Percentiles rank a stretch among this genome's conserved stretches.
Conservation (phyloP, 2,329 filamentous ascomycete species). For the Torrubiella hemipterigena region DNA sequence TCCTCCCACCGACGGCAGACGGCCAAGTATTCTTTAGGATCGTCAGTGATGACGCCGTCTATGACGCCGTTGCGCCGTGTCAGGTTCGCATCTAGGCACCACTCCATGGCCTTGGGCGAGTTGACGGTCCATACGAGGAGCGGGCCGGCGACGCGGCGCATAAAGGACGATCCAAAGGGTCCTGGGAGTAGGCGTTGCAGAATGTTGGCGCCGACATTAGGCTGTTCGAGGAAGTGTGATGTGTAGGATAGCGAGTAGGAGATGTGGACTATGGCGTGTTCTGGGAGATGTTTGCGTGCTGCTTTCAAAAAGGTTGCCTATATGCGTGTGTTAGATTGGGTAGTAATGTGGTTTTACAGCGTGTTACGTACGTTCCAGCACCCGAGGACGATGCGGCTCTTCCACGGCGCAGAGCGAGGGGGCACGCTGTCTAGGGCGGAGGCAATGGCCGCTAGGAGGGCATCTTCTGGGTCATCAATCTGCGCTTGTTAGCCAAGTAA, state of each 20-base stretch:
- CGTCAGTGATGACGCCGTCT: constrained; percentile 79
- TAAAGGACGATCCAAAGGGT: constrained; percentile 53
- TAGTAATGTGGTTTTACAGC: constrained; percentile 1
- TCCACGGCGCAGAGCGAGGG: constrained; percentile 47
- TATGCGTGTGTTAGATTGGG: not conserved
- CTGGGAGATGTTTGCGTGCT: constrained; percentile 48
- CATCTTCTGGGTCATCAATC: constrained; percentile 57
- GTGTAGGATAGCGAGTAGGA: constrained; percentile 57
- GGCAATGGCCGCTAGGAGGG: constrained; percentile 59
- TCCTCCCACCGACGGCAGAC: constrained; percentile 35
- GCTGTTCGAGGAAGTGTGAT: constrained; percentile 51
- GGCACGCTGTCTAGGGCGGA: constrained; percentile 44
- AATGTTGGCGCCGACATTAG: constrained; percentile 69
- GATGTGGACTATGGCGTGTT: constrained; percentile 55
- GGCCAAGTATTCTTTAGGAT: constrained; percentile 56
- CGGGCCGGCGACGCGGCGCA: constrained; percentile 42
- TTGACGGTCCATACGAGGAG: constrained; percentile 86
- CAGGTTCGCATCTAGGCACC: constrained; percentile 44
- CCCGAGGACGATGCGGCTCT: constrained; percentile 62
- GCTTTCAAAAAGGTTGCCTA: constrained; percentile 57
- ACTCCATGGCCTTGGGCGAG: constrained; percentile 65
- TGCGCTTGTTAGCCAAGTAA: constrained; percentile 15
- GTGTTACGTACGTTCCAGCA: constrained; percentile 57
- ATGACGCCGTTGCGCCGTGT: constrained; percentile 28
- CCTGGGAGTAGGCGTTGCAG: constrained; percentile 56